Conservation (phyloP, 805 yeast genomes). For the Ogataea zsoltii region DNA sequence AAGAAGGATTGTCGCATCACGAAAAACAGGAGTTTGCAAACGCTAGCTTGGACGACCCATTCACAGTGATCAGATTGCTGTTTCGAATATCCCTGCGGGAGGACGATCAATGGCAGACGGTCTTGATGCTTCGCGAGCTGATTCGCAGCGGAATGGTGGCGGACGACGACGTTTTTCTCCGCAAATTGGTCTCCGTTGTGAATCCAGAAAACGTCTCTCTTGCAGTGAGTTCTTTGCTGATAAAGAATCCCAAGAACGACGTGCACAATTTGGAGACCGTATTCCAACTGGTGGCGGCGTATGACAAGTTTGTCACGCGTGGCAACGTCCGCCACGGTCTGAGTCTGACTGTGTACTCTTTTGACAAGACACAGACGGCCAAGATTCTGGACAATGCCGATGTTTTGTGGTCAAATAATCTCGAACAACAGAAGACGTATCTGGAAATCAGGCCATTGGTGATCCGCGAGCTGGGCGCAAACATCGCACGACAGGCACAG, state of each 20-base stretch:
- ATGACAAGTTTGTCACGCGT: slow-evolving; percentile 12
- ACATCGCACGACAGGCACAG: slow-evolving; percentile 9
- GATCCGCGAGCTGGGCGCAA: slow-evolving; percentile 15
- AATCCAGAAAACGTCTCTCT: slow-evolving; percentile 6
- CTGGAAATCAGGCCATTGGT: slow-evolving; percentile 5
- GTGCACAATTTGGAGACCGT: slow-evolving; percentile 5
- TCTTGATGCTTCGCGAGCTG: slow-evolving; percentile 4
- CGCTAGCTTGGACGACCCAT: slow-evolving; percentile 4
- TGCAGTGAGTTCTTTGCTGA: slow-evolving; percentile 13
- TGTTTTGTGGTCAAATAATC: background rate
- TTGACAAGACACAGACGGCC: slow-evolving; percentile 12
- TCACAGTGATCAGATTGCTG: slow-evolving; percentile 2
- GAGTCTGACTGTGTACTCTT: slow-evolving; percentile 7
- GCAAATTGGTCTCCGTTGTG: slow-evolving; percentile 1
- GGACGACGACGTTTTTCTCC: background rate
- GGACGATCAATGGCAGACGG: background rate
- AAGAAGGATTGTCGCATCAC: background rate
- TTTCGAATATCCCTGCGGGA: slow-evolving; percentile 8
- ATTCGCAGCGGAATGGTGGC: background rate
- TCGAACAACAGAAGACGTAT: background rate
- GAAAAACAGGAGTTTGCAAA: background rate
- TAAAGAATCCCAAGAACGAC: slow-evolving; percentile 17
- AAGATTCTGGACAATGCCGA: slow-evolving; percentile 14
- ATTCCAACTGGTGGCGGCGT: slow-evolving; percentile 11
- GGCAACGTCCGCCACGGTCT: slow-evolving; percentile 8